Evolutionary conservation across 768 basidiomycete species (phyloP), one percentile per base, ranked within the genome.

Genomic region (Hericium erinaceus): DNA sequence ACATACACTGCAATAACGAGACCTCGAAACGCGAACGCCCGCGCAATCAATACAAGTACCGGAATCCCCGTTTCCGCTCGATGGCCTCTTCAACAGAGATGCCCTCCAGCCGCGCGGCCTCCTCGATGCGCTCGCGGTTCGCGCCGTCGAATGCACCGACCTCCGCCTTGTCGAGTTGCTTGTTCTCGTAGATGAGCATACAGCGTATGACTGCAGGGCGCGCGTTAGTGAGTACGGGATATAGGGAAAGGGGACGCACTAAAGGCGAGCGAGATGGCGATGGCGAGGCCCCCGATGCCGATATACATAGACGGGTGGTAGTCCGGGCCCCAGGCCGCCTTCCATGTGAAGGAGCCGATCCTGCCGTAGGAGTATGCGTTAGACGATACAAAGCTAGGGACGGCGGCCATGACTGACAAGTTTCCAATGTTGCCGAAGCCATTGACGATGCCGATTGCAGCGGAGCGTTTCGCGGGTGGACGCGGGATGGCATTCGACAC

Each of bases 251-350:
- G 7, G n/a, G 40, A 78, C 76, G n/a, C 15, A 56, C 55, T 59
- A 9, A 74, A 48, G 15, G 71, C 65, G 16, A 78, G 67, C 1
- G 65, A 46, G 6, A 67, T 65, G 39, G 69, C 61, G 18, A 75
- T 58, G 3, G 60, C 64, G 12, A 79, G 63, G 13, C 70, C 62
- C 11, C 66, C 68, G 20, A 76, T 60, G 7, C 71, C 71, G 54
- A 86, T 81, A 41, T 73, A 71, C 81, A 85, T 82, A 0, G 82
- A 82, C 46, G 73, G 82, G 51, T 83, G 82, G 62, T 85, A 86
- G 59, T 75, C 62, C 0, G 84, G 84, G 8, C 81, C 74, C 83
- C 84, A 86, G n/a, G 66, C 64, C 3, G 78, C 64, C 62, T 80
- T 80, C 84, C 84, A 86, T 0, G 77, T 75, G 62, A 78, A 85